phyloP scores from a whole-genome alignment of 78 protist species.

The Dictyostelium citrinum region DNA sequence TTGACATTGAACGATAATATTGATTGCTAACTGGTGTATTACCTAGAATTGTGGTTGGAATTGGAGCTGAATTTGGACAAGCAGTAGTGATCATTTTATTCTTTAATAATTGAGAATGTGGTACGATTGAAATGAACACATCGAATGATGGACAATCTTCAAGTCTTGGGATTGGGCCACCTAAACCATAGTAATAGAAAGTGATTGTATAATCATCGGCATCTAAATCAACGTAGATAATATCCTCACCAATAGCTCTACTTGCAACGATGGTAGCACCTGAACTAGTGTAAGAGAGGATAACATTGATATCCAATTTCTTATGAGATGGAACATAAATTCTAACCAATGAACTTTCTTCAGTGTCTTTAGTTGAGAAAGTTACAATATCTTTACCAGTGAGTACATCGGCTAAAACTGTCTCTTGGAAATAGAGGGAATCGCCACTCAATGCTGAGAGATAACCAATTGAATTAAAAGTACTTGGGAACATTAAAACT shows the following conservation, averaged over 20 bases:
- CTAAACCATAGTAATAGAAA: constrained; percentile 25
- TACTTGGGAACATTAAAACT: constrained; percentile 9
- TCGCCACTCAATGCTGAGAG: neutral
- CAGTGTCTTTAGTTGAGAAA: neutral
- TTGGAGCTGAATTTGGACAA: neutral
- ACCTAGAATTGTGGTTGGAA: neutral
- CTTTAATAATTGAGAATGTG: neutral
- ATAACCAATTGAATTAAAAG: constrained; percentile 21
- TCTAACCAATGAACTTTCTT: constrained; percentile 11
- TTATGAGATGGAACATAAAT: constrained; percentile 25
- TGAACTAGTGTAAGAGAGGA: neutral
- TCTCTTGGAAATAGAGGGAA: constrained; percentile 25
- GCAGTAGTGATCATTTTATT: neutral
- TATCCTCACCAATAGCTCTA: neutral
- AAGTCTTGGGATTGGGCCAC: constrained; percentile 33
- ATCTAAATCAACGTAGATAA: neutral
- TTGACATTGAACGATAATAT: neutral
- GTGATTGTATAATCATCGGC: constrained; percentile 3
- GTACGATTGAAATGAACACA: neutral
- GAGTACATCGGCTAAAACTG: constrained; percentile 27
- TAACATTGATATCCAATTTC: constrained; percentile 25
- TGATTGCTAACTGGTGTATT: neutral
- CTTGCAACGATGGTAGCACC: neutral
- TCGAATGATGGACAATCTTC: constrained; percentile 42
- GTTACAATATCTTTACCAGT: constrained; percentile 8